Evolutionary conservation across 2,329 filamentous ascomycete genomes (phyloP).

Genomic region (Didymella segeticola): DNA sequence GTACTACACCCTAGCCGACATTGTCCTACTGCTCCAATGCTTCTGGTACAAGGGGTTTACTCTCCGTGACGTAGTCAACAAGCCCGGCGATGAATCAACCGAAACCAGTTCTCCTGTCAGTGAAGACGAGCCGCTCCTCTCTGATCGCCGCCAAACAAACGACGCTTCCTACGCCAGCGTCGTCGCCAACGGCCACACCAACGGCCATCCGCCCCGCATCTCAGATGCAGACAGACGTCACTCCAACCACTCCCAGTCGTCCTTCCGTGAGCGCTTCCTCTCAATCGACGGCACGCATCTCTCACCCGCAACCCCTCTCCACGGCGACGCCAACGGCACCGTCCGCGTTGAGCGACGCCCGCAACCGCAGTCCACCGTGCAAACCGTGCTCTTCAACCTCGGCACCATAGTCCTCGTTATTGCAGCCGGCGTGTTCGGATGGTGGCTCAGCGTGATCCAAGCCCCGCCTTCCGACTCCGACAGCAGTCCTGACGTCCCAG

Average conservation of each 20-base stretch:
- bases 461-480: conserved; percentile 24
- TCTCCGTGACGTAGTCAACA: conserved; percentile 44
- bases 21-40: conserved; percentile 86
- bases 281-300: conserved; percentile 71
- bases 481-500: conserved; percentile 33
- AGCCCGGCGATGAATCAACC: conserved; percentile 29
- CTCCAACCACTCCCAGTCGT: conserved; percentile 41
- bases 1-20: conserved; percentile 90
- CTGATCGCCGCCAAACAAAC: conserved; percentile 35
- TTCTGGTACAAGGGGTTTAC: conserved; percentile 93
- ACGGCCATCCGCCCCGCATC: conserved; percentile 36
- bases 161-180: conserved; percentile 20
- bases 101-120: conserved; percentile 43
- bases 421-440: conserved; percentile 81
- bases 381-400: conserved; percentile 74
- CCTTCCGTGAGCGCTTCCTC: conserved; percentile 56
- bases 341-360: conserved; percentile 47
- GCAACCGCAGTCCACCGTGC: conserved; percentile 53
- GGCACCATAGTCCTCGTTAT: conserved; percentile 82
- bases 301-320: conserved; percentile 82
- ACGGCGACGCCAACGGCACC: conserved; percentile 45
- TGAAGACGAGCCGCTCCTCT: conserved; percentile 45
- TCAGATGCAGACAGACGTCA: conserved; percentile 48
- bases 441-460: conserved; percentile 69
- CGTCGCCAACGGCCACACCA: conserved; percentile 23